These are phyloP conservation scores for Collariella sp. DNA, from an alignment of 495 filamentous ascomycete genomes.

Conservation along the genomic window DNA sequence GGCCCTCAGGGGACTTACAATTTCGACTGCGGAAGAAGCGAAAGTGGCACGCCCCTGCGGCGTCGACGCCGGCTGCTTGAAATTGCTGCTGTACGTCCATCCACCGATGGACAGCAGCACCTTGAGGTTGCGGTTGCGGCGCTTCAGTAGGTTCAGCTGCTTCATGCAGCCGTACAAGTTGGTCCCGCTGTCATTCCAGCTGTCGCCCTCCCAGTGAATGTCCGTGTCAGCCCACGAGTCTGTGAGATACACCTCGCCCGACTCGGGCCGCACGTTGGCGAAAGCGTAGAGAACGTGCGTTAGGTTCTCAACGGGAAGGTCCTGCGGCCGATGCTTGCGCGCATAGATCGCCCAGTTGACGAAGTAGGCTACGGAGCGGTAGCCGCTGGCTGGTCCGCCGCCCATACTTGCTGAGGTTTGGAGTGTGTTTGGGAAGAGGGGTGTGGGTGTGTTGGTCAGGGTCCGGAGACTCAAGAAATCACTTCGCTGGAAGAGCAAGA, in stretches of 20 bases:
- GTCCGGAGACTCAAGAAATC: not conserved
- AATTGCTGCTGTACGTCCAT: conserved; percentile 91
- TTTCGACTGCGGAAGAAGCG: conserved; percentile 55
- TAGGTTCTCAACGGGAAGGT: conserved; percentile 76
- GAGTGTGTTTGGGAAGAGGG: not conserved
- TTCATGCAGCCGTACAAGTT: conserved; percentile 91
- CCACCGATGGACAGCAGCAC: conserved; percentile 89
- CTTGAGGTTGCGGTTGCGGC: conserved; percentile 79
- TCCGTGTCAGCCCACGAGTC: conserved; percentile 81
- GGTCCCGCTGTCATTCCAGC: conserved; percentile 57
- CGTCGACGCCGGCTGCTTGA: conserved; percentile 62
- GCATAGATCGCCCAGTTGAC: conserved; percentile 95
- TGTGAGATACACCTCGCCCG: conserved; percentile 61
- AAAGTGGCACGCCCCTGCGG: conserved; percentile 55
- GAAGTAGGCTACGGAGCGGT: conserved; percentile 71
- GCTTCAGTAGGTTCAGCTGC: conserved; percentile 88
- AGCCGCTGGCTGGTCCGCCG: conserved; percentile 38
- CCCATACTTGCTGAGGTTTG: conserved; percentile 33
- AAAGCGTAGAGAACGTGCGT: conserved; percentile 83
- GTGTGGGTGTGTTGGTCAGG: not conserved
- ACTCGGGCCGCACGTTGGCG: conserved; percentile 56
- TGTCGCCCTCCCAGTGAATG: conserved; percentile 83
- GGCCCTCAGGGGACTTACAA: conserved; percentile 34
- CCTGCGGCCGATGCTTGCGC: conserved; percentile 76
- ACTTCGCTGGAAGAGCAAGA: not conserved